These are phyloP conservation scores for Monotropa hypopitys DNA, from an alignment of 179 eudicot genomes.

Conservation along the genomic window DNA sequence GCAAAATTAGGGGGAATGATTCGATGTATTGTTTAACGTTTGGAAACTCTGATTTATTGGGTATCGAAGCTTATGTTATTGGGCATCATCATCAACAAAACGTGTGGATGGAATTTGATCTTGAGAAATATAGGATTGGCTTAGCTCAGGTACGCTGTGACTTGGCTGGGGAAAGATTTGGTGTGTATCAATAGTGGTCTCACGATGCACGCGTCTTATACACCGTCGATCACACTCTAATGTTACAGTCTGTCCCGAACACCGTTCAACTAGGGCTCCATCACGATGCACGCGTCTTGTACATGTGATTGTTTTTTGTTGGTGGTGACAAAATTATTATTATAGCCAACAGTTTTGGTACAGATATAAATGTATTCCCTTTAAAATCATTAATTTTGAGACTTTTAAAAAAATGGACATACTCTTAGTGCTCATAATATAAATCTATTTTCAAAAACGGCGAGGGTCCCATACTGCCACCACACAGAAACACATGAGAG, in stretches of 20 bases:
- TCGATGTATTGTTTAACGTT: slow-evolving; percentile 63
- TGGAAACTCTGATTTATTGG: slow-evolving; percentile 68
- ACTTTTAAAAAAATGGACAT: too few species aligned
- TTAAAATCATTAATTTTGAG: neutral
- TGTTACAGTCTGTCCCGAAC: neutral
- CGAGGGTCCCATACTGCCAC: too few species aligned
- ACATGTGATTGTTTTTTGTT: neutral
- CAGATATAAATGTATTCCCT: neutral
- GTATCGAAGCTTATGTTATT: slow-evolving; percentile 55
- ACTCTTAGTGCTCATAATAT: too few species aligned
- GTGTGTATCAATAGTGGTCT: slow-evolving; percentile 6
- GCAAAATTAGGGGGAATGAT: slow-evolving; percentile 37
- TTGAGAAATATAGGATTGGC: slow-evolving; percentile 62
- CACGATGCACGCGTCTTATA: neutral
- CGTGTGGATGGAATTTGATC: slow-evolving; percentile 87
- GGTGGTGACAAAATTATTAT: neutral
- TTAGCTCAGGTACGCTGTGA: slow-evolving; percentile 61
- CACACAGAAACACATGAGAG: too few species aligned
- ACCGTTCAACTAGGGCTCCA: neutral
- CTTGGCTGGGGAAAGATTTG: slow-evolving; percentile 47
- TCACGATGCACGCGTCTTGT: neutral
- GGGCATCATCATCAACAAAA: slow-evolving; percentile 81
- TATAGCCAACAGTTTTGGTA: neutral
- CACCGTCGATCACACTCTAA: neutral
- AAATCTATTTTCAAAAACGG: too few species aligned